These are phyloP conservation scores for Aplosporella prunicola DNA, from an alignment of 2,329 filamentous ascomycete genomes.

Conservation along the genomic window DNA sequence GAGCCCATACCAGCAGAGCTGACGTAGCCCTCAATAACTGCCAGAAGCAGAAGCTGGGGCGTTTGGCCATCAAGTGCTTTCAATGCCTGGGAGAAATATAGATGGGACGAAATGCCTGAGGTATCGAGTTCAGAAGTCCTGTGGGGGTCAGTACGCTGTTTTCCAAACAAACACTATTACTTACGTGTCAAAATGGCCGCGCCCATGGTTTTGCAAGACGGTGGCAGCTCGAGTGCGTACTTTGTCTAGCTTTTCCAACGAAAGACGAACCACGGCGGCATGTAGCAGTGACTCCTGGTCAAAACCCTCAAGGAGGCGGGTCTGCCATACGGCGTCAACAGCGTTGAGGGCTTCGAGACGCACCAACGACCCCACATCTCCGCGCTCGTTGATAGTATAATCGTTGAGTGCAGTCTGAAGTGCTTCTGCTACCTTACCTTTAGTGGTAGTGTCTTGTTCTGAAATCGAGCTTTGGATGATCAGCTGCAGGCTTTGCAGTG, in stretches of 20 bases:
- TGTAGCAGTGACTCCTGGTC: conserved; percentile 17
- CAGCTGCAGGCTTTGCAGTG: conserved; percentile 30
- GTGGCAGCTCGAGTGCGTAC: conserved; percentile 46
- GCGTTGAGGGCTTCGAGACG: conserved; percentile 68
- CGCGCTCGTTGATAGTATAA: conserved; percentile 81
- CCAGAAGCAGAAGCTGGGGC: conserved; percentile 16
- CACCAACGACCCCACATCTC: conserved; percentile 82
- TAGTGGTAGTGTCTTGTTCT: conserved; percentile 8
- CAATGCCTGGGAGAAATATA: conserved; percentile 51
- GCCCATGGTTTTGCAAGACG: conserved; percentile 14
- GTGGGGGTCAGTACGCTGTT: conserved; percentile 1
- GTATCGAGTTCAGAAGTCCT: conserved; percentile 9
- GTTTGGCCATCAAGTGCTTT: not conserved
- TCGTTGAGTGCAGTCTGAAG: conserved; percentile 57
- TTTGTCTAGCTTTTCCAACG: conserved; percentile 83
- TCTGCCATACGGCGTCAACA: conserved; percentile 39
- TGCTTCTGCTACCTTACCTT: conserved; percentile 20
- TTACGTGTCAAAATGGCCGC: conserved; percentile 5
- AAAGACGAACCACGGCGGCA: conserved; percentile 52
- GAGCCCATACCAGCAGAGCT: conserved; percentile 71
- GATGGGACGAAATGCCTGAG: conserved; percentile 45
- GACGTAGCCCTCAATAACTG: conserved; percentile 57
- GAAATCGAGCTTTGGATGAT: conserved; percentile 17
- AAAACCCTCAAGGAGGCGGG: conserved; percentile 9
- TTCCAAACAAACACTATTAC: conserved; percentile 18